Percentiles rank a stretch among this genome's conserved stretches.
phyloP scores from a whole-genome alignment of 805 yeast species.

The Schizosaccharomyces osmophilus region DNA sequence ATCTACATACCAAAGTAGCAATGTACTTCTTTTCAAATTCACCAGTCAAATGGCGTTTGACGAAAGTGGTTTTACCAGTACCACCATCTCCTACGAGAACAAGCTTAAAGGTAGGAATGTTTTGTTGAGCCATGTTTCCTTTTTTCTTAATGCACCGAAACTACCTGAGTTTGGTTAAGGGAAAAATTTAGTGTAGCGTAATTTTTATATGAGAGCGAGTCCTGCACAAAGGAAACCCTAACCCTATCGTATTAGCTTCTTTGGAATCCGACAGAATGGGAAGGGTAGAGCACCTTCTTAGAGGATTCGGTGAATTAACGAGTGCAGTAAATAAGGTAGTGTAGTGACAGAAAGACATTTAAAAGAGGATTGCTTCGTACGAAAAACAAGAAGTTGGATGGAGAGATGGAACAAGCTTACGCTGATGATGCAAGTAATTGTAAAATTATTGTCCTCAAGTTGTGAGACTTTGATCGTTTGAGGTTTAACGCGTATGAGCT shows the following conservation, averaged over 20 bases:
- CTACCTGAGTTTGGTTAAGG: neutral
- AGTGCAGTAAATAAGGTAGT: no score
- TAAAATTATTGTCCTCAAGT: no score
- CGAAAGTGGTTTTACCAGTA: slow-evolving; percentile 99
- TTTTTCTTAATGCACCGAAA: neutral
- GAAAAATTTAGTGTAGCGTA: neutral
- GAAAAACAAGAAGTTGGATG: no score
- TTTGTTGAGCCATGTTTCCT: slow-evolving; percentile 7
- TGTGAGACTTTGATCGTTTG: no score
- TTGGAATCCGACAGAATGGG: neutral
- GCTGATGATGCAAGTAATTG: no score
- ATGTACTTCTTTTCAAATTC: slow-evolving; percentile 97
- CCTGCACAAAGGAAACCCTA: neutral
- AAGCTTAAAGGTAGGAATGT: slow-evolving; percentile 87
- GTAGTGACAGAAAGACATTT: no score
- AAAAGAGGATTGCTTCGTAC: no score
- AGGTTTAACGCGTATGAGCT: no score
- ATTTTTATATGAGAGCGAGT: neutral
- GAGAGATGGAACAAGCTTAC: no score
- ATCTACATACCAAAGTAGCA: slow-evolving; percentile 22
- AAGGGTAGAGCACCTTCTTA: neutral
- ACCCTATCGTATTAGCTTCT: neutral
- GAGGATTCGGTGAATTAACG: no score
- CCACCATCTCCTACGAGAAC: slow-evolving; percentile 99
- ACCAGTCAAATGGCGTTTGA: slow-evolving; percentile 97